phyloP scores from a whole-genome alignment of 1,139 yeast genomes.

The Yamadazyma jaroonii region DNA sequence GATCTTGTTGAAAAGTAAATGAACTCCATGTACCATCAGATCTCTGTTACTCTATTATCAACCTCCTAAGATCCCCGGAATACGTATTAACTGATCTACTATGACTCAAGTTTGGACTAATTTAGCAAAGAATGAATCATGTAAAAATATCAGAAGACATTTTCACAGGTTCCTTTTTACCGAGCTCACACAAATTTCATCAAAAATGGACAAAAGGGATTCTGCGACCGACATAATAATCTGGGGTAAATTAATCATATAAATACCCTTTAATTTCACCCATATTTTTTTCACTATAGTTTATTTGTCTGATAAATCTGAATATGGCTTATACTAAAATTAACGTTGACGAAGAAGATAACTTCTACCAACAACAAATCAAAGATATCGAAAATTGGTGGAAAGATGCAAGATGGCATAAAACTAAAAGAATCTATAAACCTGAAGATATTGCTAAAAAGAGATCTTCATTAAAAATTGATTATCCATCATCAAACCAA shows the following conservation, averaged over 20 bases:
- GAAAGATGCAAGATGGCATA: constrained; percentile 86
- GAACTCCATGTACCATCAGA: background rate
- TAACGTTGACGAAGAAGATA: constrained; percentile 60
- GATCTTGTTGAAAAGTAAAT: too few species aligned
- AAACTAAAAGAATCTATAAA: constrained; percentile 83
- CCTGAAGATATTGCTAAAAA: constrained; percentile 88
- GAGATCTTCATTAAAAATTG: constrained; percentile 71
- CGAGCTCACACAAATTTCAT: background rate
- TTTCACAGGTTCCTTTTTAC: constrained; percentile 1
- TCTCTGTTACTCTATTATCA: too few species aligned
- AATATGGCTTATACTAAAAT: constrained; percentile 52
- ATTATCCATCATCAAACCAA: constrained; percentile 76
- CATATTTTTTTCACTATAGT: background rate
- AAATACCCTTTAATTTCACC: constrained; percentile 5
- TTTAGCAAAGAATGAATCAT: too few species aligned
- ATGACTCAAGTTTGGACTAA: background rate
- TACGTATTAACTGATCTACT: background rate
- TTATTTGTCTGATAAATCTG: background rate
- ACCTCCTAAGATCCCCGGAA: too few species aligned
- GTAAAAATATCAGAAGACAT: constrained; percentile 2
- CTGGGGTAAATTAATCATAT: constrained; percentile 7
- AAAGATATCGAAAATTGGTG: constrained; percentile 83
- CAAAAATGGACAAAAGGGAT: constrained; percentile 2
- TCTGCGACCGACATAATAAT: background rate
- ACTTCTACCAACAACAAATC: constrained; percentile 65